phyloP scores from a whole-genome alignment of 1,139 yeast genomes.

The Sugiyamaella paludigena region DNA sequence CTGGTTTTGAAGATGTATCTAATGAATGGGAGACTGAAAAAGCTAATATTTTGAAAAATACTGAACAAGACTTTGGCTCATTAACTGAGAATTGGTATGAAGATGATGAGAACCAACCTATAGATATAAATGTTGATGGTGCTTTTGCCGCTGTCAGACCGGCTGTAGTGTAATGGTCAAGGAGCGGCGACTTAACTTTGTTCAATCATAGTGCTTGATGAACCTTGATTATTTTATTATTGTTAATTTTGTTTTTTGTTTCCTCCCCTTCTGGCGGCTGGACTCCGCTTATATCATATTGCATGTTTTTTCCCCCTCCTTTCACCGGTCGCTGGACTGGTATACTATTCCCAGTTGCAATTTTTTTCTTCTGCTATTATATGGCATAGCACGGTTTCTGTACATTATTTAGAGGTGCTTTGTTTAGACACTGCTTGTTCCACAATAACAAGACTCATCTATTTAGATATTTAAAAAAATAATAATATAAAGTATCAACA shows the following conservation, averaged over 20 bases:
- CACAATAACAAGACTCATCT: no score
- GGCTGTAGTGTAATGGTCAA: conserved; percentile 1
- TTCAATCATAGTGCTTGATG: no score
- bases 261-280: neutral
- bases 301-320: no score
- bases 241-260: neutral
- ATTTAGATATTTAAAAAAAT: neutral
- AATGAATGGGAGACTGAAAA: conserved; percentile 67
- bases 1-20: conserved; percentile 73
- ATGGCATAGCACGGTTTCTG: no score
- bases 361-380: no score
- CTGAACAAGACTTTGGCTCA: conserved; percentile 46
- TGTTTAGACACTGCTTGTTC: no score
- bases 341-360: no score
- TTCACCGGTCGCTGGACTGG: no score
- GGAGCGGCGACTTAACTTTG: no score
- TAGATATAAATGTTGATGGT: conserved; percentile 15
- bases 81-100: conserved; percentile 27
- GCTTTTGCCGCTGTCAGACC: conserved; percentile 9
- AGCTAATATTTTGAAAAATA: conserved; percentile 64
- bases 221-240: neutral
- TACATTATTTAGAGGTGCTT: no score
- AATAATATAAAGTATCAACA: no score
- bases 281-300: neutral
- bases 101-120: conserved; percentile 11